Percentiles rank a stretch among this genome's conserved stretches.
Conservation (phyloP, 306 rosid genomes). For the Fagus sylvatica region DNA sequence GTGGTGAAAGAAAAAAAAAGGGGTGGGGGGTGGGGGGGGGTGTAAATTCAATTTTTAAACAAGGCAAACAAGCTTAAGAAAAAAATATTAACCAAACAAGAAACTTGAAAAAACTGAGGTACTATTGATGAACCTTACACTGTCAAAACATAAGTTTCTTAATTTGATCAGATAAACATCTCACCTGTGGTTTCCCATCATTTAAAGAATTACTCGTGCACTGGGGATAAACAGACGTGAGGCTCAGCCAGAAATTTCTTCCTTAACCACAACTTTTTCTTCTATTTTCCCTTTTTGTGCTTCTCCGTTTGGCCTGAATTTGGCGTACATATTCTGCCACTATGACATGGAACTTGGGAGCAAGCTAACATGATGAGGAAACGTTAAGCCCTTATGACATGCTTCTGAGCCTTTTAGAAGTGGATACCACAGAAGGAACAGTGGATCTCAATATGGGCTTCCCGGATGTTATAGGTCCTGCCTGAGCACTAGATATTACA, state of each 20-base stretch:
- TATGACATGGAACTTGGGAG: constrained; percentile 58
- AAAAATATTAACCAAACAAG: neutral
- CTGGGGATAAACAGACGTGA: neutral
- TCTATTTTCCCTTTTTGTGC: constrained; percentile 17
- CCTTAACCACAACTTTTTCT: constrained; percentile 29
- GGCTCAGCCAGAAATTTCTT: constrained; percentile 30
- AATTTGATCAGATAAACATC: neutral
- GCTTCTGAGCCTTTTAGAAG: constrained; percentile 53
- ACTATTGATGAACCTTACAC: neutral
- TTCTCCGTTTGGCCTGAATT: constrained; percentile 51
- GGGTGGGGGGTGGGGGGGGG: constrained; percentile 29
- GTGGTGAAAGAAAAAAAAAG: neutral
- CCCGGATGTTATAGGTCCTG: constrained; percentile 60
- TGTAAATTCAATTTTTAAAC: neutral
- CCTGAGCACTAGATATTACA: constrained; percentile 49
- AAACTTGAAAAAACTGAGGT: neutral
- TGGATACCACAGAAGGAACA: constrained; percentile 56
- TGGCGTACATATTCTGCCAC: constrained; percentile 44
- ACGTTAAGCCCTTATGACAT: constrained; percentile 51
- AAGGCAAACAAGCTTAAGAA: neutral
- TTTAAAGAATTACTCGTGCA: neutral
- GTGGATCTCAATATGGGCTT: constrained; percentile 69
- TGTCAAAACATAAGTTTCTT: neutral
- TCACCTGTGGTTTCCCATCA: neutral
- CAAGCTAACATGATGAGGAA: constrained; percentile 40